Conservation (phyloP, 2,329 filamentous ascomycete genomes). For the Cercospora sesami region DNA sequence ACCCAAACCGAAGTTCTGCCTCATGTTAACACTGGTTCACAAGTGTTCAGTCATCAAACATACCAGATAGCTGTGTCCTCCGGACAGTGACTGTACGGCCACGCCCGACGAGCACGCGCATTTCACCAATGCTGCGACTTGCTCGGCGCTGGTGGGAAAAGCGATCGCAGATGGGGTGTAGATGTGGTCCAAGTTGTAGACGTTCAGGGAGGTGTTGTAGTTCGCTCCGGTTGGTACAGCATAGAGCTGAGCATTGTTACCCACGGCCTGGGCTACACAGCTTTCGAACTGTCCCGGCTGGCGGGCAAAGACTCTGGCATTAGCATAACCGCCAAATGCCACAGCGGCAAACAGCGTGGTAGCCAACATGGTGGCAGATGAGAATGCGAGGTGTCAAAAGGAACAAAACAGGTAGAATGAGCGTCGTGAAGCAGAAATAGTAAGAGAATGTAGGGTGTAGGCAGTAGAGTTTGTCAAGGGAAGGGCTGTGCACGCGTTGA, state of each 20-base stretch:
- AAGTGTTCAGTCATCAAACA: not conserved
- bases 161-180: conserved; percentile 19
- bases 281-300: conserved; percentile 2
- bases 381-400: conserved; percentile 2
- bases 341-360: not conserved
- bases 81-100: conserved; percentile 17
- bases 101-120: conserved; percentile 10
- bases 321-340: conserved; percentile 4
- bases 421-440: not conserved
- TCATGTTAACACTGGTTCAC: not conserved
- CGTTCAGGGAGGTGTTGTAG: conserved; percentile 11
- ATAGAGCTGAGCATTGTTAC: conserved; percentile 11
- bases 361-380: conserved; percentile 9
- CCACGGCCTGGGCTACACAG: conserved; percentile 18
- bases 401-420: not conserved
- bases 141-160: conserved; percentile 8
- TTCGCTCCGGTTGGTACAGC: conserved; percentile 12
- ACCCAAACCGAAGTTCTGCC: conserved; percentile 15
- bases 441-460: not conserved
- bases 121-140: conserved; percentile 18
- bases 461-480: not conserved
- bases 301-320: conserved; percentile 3
- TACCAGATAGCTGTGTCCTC: conserved; percentile 23
- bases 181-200: conserved; percentile 22
- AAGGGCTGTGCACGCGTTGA: not conserved